These are phyloP conservation scores for Ricinus communis DNA, from an alignment of 345 rosid species.

Conservation along the genomic window DNA sequence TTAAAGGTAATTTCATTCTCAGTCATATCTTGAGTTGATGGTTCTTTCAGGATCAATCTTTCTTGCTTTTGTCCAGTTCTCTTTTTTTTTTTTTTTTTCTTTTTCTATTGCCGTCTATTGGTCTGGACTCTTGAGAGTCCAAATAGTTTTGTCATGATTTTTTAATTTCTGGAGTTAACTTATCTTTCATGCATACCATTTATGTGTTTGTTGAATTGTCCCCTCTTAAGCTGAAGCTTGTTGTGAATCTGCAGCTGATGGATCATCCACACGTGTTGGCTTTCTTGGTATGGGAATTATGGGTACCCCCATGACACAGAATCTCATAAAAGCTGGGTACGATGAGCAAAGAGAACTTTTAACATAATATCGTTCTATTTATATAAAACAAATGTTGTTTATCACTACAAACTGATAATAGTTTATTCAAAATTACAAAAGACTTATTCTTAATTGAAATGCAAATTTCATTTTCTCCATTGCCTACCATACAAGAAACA, in stretches of 20 bases:
- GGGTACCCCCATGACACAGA: constrained; percentile 93
- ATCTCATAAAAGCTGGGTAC: constrained; percentile 93
- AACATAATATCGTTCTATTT: not conserved
- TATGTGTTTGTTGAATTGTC: not conserved
- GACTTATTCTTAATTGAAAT: too few species aligned
- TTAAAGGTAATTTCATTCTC: constrained; percentile 43
- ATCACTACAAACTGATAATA: not conserved
- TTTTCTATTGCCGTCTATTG: too few species aligned
- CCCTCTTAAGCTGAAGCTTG: not conserved
- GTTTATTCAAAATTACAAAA: not conserved
- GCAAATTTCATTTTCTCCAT: not conserved
- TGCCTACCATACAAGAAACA: not conserved
- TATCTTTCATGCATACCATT: not conserved
- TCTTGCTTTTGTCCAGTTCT: too few species aligned
- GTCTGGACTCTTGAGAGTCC: too few species aligned
- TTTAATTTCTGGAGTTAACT: too few species aligned
- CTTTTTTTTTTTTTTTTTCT: too few species aligned
- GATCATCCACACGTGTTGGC: constrained; percentile 52
- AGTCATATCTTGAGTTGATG: too few species aligned
- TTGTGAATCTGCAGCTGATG: constrained; percentile 35
- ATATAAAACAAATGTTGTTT: not conserved
- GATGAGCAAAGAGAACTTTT: constrained; percentile 9
- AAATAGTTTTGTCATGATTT: not conserved
- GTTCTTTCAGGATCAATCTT: too few species aligned
- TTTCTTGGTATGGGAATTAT: constrained; percentile 92